phyloP scores from a whole-genome alignment of 2,329 filamentous ascomycete species.

The Sordariomycetes sp. region DNA sequence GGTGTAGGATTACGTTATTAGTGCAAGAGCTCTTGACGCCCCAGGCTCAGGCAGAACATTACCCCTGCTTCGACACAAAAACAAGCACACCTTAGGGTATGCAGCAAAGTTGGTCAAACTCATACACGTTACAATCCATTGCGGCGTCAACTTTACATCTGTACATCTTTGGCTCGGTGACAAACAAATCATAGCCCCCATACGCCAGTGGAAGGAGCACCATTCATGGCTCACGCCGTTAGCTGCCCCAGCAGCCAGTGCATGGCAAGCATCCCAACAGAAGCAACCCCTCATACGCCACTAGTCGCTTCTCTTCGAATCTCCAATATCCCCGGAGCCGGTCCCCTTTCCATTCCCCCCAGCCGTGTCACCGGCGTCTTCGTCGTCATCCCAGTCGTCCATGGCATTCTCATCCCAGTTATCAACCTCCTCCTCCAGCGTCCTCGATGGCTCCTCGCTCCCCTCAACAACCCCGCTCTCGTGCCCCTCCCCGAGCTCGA shows the following conservation, averaged over 20 bases:
- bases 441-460: conserved; percentile 16
- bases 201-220: background rate
- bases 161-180: background rate
- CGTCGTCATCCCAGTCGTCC: conserved; percentile 42
- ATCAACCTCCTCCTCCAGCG: conserved; percentile 71
- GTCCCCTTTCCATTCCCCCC: conserved; percentile 6
- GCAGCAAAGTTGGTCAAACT: background rate
- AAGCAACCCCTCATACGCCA: background rate
- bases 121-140: background rate
- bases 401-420: conserved; percentile 82
- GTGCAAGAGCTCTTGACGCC: too few species aligned
- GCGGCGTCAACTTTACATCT: background rate
- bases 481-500: conserved; percentile 66
- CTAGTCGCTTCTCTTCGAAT: conserved; percentile 1
- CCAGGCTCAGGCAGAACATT: too few species aligned
- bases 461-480: conserved; percentile 47
- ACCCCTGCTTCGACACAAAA: too few species aligned
- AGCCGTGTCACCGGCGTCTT: conserved; percentile 13
- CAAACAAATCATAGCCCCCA: background rate
- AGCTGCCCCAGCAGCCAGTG: background rate
- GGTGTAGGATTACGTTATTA: too few species aligned
- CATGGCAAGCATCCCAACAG: background rate
- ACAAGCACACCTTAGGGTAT: too few species aligned
- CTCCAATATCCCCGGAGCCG: conserved; percentile 2
- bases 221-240: background rate